Evolutionary conservation across 441 rosid species (phyloP), one percentile per base, ranked within the genome.

Genomic region (Flueggea neowawraea): DNA sequence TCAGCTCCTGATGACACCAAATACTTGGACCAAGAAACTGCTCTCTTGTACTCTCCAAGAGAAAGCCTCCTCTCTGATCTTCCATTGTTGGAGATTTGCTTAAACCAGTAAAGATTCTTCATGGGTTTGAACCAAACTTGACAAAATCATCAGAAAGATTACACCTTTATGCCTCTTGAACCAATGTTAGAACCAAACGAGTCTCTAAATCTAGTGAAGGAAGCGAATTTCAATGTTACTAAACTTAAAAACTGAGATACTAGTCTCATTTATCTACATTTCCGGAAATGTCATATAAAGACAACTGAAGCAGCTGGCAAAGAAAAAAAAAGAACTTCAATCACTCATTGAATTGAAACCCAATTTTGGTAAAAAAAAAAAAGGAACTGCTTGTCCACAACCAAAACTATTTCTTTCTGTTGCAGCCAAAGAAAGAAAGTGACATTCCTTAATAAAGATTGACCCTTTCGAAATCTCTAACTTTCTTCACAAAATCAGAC

Each of bases 11-110:
- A 82, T 31, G 95, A 82, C 39, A 88, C 90, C 78, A 88, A 62
- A 72, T 88, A 88, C 78, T 88, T 83, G 54, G 95, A 88, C 95
- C 95, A 88, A 36, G 95, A 88, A 60, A 83, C 73, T 5, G 95
- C 91, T 57, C 80, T 80, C 52, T 44, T 80, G 79, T 85, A 88
- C 51, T 88, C 95, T 68, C 89, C 83, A 54, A 88, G 88, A 33
- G 89, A 88, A 11, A 85, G 79, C 66, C 79, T 73, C 81, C 83
- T 79, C 58, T 67, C 91, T 47, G 75, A 65, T 72, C 73, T 79
- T 51, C 70, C 80, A 79, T 76, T 76, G 80, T 69, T 77, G 36
- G 86, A 69, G 59, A 73, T 77, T 70, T 82, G 85, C 82, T 78
- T 86, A 66, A 88, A 84, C 76, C 81, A 82, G 70, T 66, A 63